phyloP scores from a whole-genome alignment of 106 monocot species.

The Hemerocallis citrina region DNA sequence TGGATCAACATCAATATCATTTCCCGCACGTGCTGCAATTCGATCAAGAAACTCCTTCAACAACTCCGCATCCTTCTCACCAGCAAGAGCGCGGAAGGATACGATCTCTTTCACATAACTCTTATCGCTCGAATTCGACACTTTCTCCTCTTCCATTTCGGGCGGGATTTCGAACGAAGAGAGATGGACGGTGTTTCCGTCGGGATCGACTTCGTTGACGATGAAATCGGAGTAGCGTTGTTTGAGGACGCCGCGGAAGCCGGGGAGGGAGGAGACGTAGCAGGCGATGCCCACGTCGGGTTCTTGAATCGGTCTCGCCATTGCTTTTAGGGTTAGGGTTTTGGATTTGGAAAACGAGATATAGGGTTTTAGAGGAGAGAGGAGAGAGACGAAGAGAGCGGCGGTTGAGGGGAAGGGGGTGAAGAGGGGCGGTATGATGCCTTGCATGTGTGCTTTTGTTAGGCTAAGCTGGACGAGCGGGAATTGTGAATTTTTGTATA shows the following conservation, averaged over 20 bases:
- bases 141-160: constrained; percentile 27
- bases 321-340: constrained; percentile 25
- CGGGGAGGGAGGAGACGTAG: constrained; percentile 83
- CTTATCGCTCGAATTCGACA: constrained; percentile 5
- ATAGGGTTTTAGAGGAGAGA: constrained; percentile 36
- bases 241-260: constrained; percentile 88
- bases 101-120: constrained; percentile 36
- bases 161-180: constrained; percentile 76
- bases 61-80: constrained; percentile 55
- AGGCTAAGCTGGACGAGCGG: no score
- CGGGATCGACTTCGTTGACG: constrained; percentile 73
- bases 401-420: not conserved
- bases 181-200: constrained; percentile 54
- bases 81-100: constrained; percentile 47
- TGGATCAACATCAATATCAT: constrained; percentile 20
- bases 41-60: constrained; percentile 41
- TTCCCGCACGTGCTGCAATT: constrained; percentile 14
- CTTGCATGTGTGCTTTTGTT: not conserved
- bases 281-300: constrained; percentile 82
- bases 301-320: constrained; percentile 54
- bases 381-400: not conserved
- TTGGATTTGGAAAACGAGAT: not conserved
- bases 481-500: no score
- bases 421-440: not conserved
- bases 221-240: constrained; percentile 96